phyloP scores from a whole-genome alignment of 805 yeast genomes.

The Monosporozyma siamensis region DNA sequence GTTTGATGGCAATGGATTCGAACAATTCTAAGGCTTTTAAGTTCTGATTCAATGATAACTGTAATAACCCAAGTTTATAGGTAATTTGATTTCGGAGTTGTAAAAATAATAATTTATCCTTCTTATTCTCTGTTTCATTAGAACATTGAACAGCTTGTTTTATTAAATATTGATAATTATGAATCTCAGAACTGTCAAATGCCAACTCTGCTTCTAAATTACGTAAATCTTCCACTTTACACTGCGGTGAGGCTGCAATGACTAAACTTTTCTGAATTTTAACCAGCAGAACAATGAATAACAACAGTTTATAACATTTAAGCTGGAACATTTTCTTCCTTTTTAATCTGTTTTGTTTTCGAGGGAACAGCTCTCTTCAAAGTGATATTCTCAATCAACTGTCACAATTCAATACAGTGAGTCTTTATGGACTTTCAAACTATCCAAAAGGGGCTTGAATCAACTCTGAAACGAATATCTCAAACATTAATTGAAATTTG shows the following conservation, averaged over 20 bases:
- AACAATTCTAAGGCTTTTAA: conserved; percentile 45
- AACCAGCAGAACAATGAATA: not conserved
- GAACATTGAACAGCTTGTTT: not conserved
- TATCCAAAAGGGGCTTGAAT: too few relatives aligned
- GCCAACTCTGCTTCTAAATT: not conserved
- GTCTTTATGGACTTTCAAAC: too few relatives aligned
- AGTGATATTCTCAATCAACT: not conserved
- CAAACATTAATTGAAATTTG: too few relatives aligned
- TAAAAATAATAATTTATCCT: not conserved
- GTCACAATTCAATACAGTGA: too few relatives aligned
- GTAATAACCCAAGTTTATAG: conserved; percentile 54
- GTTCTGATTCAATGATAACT: conserved; percentile 47
- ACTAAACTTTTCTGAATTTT: not conserved
- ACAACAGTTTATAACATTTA: not conserved
- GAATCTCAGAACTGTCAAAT: conserved; percentile 1
- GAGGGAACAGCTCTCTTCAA: too few relatives aligned
- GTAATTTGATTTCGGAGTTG: conserved; percentile 30
- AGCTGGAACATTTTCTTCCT: not conserved
- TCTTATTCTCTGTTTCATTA: not conserved
- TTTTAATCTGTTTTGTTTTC: not conserved
- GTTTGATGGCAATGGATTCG: conserved; percentile 34
- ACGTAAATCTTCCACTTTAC: not conserved
- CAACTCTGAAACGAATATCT: too few relatives aligned
- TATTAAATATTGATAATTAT: not conserved
- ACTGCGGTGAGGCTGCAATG: not conserved